phyloP scores from a whole-genome alignment of 169 alveolate genomes.

The Plasmodium relictum region DNA sequence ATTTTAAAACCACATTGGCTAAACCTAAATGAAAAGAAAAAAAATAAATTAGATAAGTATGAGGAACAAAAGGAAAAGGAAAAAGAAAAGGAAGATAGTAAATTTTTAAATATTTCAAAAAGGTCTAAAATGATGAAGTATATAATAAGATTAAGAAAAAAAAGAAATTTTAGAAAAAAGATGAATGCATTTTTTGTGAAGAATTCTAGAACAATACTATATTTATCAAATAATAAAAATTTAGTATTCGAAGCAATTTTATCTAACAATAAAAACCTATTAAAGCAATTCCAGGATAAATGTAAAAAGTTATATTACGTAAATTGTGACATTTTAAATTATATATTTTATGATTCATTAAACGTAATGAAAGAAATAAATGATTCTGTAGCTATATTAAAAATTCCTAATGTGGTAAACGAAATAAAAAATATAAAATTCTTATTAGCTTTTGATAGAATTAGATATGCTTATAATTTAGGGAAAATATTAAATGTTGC shows the following conservation, averaged over 20 bases:
- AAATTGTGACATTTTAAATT: slow-evolving; percentile 37
- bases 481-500: slow-evolving; percentile 83
- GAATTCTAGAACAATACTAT: slow-evolving; percentile 36
- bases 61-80: background rate
- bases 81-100: background rate
- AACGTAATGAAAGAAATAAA: slow-evolving; percentile 21
- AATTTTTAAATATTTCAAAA: slow-evolving; percentile 57
- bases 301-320: slow-evolving; percentile 63
- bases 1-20: slow-evolving; percentile 44
- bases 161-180: slow-evolving; percentile 75
- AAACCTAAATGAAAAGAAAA: background rate
- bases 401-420: slow-evolving; percentile 15
- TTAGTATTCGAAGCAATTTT: slow-evolving; percentile 52
- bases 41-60: background rate
- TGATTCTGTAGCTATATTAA: slow-evolving; percentile 72
- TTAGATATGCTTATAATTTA: slow-evolving; percentile 83
- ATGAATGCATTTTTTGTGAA: slow-evolving; percentile 73
- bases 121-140: slow-evolving; percentile 74
- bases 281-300: slow-evolving; percentile 32
- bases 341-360: slow-evolving; percentile 67
- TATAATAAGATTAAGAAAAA: slow-evolving; percentile 67
- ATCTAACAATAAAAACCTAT: slow-evolving; percentile 25
- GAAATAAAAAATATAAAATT: slow-evolving; percentile 45
- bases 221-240: slow-evolving; percentile 44
- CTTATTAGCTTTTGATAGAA: slow-evolving; percentile 83